These are phyloP conservation scores for Pichia manshurica DNA, from an alignment of 805 yeast genomes.

Conservation along the genomic window DNA sequence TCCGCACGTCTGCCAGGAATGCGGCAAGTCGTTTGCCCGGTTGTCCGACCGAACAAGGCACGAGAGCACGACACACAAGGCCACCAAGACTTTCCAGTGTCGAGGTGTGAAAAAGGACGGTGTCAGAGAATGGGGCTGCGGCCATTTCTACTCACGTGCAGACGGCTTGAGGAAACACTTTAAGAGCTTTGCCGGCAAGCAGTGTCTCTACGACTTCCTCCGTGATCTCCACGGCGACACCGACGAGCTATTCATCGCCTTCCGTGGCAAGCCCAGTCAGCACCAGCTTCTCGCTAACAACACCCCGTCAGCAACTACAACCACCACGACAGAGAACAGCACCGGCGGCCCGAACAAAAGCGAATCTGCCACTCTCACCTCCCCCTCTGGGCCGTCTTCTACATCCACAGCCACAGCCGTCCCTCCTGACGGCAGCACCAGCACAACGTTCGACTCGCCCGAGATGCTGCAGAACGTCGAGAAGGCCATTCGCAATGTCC, in stretches of 20 bases:
- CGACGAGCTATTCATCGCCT: constrained; percentile 4
- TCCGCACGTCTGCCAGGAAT: constrained; percentile 8
- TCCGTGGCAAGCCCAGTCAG: constrained; percentile 6
- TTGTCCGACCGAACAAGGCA: constrained; percentile 10
- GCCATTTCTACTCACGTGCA: constrained; percentile 11
- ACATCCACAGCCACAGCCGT: no score
- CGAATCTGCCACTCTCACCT: no score
- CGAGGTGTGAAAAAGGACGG: constrained; percentile 6
- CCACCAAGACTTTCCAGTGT: constrained; percentile 9
- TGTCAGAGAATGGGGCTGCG: constrained; percentile 13
- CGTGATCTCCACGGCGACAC: constrained; percentile 5
- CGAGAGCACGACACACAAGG: constrained; percentile 8
- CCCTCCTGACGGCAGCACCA: no score
- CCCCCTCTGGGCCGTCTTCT: no score
- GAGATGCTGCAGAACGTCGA: constrained; percentile 3
- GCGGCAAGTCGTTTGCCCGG: constrained; percentile 13
- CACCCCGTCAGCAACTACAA: no score
- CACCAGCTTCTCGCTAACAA: no score
- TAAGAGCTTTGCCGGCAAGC: constrained; percentile 9
- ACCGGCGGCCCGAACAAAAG: not conserved
- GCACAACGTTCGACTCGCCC: constrained; percentile 2
- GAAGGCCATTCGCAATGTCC: constrained; percentile 10
- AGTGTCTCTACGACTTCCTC: constrained; percentile 8
- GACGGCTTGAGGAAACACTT: constrained; percentile 14
- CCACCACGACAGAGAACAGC: no score